Evolutionary conservation across 495 filamentous ascomycete species (phyloP).

Genomic region (Penicillium parvum): DNA sequence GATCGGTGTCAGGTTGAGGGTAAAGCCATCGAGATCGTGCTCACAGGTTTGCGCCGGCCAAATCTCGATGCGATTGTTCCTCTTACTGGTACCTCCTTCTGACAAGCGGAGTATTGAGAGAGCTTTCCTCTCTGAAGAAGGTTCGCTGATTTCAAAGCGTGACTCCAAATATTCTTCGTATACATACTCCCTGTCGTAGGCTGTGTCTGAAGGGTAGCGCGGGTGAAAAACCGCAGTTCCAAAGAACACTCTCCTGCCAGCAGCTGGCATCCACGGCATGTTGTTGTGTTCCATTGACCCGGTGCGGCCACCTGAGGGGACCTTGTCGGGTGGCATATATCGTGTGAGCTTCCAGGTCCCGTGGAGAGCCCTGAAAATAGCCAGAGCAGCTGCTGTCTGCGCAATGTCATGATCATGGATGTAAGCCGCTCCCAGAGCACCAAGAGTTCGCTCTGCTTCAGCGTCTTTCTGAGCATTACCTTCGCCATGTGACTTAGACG

Average conservation of each 20-base stretch:
- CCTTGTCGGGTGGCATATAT: no score
- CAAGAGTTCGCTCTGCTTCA: constrained; percentile 14
- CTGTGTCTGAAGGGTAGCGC: constrained; percentile 29
- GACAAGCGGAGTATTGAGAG: constrained; percentile 15
- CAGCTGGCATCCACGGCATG: constrained; percentile 34
- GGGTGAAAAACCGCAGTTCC: constrained; percentile 63
- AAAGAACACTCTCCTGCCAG: background rate
- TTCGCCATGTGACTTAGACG: background rate
- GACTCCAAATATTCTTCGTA: constrained; percentile 16
- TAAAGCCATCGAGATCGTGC: background rate
- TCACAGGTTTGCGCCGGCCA: background rate
- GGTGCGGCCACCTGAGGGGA: no score
- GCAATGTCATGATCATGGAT: background rate
- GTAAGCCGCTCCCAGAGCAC: constrained; percentile 18
- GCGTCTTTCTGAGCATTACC: background rate
- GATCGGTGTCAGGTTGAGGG: constrained; percentile 6
- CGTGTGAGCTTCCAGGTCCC: constrained; percentile 64
- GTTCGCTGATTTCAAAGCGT: background rate
- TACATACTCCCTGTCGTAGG: constrained; percentile 31
- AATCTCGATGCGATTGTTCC: constrained; percentile 8
- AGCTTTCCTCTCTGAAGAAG: background rate
- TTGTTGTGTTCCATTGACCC: no score
- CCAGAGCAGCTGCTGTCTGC: constrained; percentile 26
- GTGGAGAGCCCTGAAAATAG: constrained; percentile 68
- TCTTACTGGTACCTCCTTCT: constrained; percentile 2